phyloP scores from a whole-genome alignment of 1,284 basidiomycete species.

The Phlebopus sp. region DNA sequence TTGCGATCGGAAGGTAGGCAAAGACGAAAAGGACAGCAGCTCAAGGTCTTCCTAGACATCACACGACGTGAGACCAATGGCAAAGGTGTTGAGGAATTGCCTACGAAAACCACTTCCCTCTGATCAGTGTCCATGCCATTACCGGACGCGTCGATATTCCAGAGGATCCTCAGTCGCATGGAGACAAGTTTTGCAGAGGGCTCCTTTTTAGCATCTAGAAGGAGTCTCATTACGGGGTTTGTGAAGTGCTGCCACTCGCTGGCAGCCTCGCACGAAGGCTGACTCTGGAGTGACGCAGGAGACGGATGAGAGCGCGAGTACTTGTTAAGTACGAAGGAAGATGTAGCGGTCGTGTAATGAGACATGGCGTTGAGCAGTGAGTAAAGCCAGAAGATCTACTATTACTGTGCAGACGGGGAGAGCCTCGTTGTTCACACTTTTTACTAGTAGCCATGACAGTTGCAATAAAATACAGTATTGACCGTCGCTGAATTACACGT shows the following conservation, averaged over 20 bases:
- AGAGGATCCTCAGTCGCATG: constrained; percentile 59
- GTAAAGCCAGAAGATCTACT: background rate
- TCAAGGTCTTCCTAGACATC: constrained; percentile 68
- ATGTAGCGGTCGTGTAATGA: constrained; percentile 55
- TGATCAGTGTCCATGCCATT: constrained; percentile 39
- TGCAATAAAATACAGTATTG: background rate
- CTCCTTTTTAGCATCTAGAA: constrained; percentile 58
- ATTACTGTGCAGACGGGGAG: background rate
- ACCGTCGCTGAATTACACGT: background rate
- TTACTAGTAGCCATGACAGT: too few relatives aligned
- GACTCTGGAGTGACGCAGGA: constrained; percentile 16
- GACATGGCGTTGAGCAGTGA: constrained; percentile 37
- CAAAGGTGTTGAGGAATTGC: constrained; percentile 26
- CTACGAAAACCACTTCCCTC: constrained; percentile 61
- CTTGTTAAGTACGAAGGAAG: constrained; percentile 54
- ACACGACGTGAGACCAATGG: background rate
- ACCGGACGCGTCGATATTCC: constrained; percentile 48
- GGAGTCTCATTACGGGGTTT: constrained; percentile 61
- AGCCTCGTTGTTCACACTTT: background rate
- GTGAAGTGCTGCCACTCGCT: constrained; percentile 74
- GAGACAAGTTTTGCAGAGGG: constrained; percentile 51
- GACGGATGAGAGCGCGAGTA: constrained; percentile 64
- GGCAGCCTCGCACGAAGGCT: constrained; percentile 24
- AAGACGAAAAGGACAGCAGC: constrained; percentile 57
- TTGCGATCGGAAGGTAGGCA: constrained; percentile 31